Conservation (phyloP, 805 yeast species). For the Saccharomyces eubayanus region DNA sequence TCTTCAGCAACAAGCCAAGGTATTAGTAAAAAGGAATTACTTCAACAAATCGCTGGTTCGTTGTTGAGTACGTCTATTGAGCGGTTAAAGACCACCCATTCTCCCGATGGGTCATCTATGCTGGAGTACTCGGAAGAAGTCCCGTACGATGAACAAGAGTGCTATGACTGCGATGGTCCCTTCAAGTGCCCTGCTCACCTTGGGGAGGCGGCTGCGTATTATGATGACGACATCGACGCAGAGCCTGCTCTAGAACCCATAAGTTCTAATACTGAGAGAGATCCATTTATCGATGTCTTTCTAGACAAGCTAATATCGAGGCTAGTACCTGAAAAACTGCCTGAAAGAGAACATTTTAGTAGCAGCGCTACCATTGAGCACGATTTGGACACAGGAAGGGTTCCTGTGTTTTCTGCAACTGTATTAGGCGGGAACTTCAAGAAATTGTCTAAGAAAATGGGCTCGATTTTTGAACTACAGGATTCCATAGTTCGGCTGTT, state of each 20-base stretch:
- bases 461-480: slow-evolving; percentile 50
- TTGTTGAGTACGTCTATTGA: slow-evolving; percentile 40
- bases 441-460: slow-evolving; percentile 46
- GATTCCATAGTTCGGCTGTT: slow-evolving; percentile 51
- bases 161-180: not conserved
- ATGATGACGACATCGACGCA: not conserved
- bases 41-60: slow-evolving; percentile 38
- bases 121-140: slow-evolving; percentile 3
- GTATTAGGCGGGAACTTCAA: slow-evolving; percentile 50
- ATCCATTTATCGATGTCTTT: slow-evolving; percentile 51
- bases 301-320: slow-evolving; percentile 46
- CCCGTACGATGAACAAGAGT: slow-evolving; percentile 1
- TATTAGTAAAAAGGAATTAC: slow-evolving; percentile 15
- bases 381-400: slow-evolving; percentile 4
- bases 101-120: not conserved
- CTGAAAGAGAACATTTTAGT: slow-evolving; percentile 40
- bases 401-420: slow-evolving; percentile 50
- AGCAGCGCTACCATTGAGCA: slow-evolving; percentile 28
- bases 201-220: not conserved
- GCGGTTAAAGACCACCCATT: slow-evolving; percentile 8
- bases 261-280: slow-evolving; percentile 9
- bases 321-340: slow-evolving; percentile 41
- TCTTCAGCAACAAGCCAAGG: slow-evolving; percentile 7
- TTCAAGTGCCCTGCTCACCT: not conserved
- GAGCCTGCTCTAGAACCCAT: not conserved